A percentile compares a stretch with the other conserved stretches of the same genome.
phyloP scores from a whole-genome alignment of 2,329 filamentous ascomycete species.

The Chrysosporium queenslandicum region DNA sequence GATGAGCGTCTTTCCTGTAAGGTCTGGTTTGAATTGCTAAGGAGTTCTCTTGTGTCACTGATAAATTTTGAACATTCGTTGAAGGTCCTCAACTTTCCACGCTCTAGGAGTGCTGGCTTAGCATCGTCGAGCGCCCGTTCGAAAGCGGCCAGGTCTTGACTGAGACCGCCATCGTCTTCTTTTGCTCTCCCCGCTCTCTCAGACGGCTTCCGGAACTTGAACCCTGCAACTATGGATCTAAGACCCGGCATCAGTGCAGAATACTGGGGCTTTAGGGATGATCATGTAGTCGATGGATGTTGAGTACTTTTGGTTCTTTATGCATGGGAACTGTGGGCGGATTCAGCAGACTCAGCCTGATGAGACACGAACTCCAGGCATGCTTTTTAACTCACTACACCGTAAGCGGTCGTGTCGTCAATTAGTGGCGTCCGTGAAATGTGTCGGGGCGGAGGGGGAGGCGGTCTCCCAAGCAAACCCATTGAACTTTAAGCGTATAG shows the following conservation, averaged over 20 bases:
- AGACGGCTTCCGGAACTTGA: neutral
- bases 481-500: neutral
- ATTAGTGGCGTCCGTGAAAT: neutral
- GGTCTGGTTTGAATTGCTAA: neutral
- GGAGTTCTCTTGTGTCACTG: neutral
- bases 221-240: neutral
- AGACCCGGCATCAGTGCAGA: neutral
- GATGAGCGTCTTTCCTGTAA: neutral
- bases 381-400: no score
- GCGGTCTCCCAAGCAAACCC: neutral
- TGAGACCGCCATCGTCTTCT: neutral
- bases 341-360: neutral
- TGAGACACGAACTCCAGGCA: neutral
- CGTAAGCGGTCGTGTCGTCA: neutral
- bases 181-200: neutral
- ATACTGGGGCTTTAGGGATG: neutral
- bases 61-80: conserved; percentile 5
- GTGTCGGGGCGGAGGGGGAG: neutral
- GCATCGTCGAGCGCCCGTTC: neutral
- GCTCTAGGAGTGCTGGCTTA: neutral
- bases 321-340: neutral
- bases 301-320: neutral
- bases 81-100: neutral
- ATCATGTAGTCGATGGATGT: neutral
- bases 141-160: neutral